Evolutionary conservation across 495 filamentous ascomycete genomes (phyloP).

Genomic region (Aspergillus mulundensis): DNA sequence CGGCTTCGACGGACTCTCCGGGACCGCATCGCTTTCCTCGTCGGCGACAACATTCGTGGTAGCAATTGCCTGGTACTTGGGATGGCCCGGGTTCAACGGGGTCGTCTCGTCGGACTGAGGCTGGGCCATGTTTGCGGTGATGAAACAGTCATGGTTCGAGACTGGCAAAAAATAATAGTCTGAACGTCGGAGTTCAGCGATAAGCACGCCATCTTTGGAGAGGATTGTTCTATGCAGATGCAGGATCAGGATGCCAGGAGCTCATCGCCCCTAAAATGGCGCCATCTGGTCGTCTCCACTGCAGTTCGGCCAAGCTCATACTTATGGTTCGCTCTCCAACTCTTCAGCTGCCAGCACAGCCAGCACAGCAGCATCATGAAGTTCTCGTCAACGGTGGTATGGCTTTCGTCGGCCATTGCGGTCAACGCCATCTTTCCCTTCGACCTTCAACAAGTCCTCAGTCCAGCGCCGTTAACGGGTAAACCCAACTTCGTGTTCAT

Average conservation of each 20-base stretch:
- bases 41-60: neutral
- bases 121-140: neutral
- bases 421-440: neutral
- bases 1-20: neutral
- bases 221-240: neutral
- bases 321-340: neutral
- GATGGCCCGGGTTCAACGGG: neutral
- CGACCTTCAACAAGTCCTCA: neutral
- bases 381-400: neutral
- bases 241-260: neutral
- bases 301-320: neutral
- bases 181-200: neutral
- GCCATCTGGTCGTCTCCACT: neutral
- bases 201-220: conserved; percentile 2
- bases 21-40: neutral
- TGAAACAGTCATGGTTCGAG: neutral
- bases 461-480: neutral
- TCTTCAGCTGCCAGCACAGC: neutral
- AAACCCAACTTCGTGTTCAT: conserved; percentile 55
- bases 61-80: conserved; percentile 1
- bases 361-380: neutral
- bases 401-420: neutral
- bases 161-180: neutral
- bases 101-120: conserved; percentile 5
- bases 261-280: conserved; percentile 11